Conservation (phyloP, 164 flowering plant species). For the Magnolia kwangsiensis region DNA sequence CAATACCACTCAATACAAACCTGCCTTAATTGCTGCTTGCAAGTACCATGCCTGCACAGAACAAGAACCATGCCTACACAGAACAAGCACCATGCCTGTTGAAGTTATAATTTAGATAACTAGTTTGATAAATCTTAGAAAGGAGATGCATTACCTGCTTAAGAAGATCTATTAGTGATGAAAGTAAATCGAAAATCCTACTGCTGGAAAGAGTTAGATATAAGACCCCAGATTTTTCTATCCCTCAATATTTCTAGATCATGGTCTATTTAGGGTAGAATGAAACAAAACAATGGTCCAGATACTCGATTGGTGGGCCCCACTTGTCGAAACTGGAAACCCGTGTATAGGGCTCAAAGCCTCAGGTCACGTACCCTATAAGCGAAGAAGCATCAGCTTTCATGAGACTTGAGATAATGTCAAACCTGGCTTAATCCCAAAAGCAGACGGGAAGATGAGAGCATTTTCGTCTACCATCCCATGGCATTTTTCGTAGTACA, state of each 20-base stretch:
- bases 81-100: not conserved
- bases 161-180: constrained; percentile 76
- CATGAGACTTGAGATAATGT: not conserved
- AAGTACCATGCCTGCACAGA: constrained; percentile 40
- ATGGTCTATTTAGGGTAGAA: not conserved
- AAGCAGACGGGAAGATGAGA: not conserved
- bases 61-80: constrained; percentile 46
- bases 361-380: not conserved
- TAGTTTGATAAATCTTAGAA: not conserved
- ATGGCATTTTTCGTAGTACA: not conserved
- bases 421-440: not conserved
- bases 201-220: too few relatives aligned
- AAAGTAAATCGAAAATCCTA: constrained; percentile 34
- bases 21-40: constrained; percentile 57
- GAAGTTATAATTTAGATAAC: not conserved
- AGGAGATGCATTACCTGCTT: constrained; percentile 48
- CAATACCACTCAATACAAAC: too few relatives aligned
- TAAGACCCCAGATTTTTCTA: not conserved
- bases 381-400: not conserved
- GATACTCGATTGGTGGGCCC: not conserved
- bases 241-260: not conserved
- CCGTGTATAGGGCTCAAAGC: not conserved
- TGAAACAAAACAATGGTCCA: not conserved
- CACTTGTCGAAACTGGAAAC: not conserved
- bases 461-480: not conserved